A percentile compares a stretch with the other conserved stretches of the same genome.
Evolutionary conservation across 2,329 filamentous ascomycete species (phyloP).

Genomic region (Colletotrichum lindemuthianum): DNA sequence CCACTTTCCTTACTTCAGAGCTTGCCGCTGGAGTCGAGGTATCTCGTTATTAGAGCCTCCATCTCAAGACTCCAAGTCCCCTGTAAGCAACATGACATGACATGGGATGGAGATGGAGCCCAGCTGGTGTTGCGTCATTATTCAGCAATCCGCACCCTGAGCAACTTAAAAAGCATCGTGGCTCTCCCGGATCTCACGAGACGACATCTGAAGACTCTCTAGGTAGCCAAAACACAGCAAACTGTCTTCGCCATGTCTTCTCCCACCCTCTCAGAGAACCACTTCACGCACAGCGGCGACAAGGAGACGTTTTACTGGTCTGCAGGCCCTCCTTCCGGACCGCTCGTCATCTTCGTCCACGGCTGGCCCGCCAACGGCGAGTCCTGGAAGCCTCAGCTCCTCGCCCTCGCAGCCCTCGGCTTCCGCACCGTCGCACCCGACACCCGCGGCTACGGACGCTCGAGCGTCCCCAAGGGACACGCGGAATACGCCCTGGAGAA

Average conservation of each 20-base stretch:
- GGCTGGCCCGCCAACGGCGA: constrained; percentile 49
- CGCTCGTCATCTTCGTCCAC: constrained; percentile 47
- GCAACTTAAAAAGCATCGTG: no score
- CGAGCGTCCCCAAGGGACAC: constrained; percentile 43
- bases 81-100: no score
- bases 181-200: no score
- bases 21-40: no score
- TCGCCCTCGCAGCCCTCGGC: constrained; percentile 42
- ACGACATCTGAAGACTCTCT: no score
- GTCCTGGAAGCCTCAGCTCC: constrained; percentile 45
- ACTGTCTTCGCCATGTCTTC: background rate
- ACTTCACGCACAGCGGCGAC: constrained; percentile 37
- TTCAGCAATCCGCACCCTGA: no score
- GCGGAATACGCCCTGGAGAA: constrained; percentile 44
- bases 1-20: no score
- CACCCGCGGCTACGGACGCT: constrained; percentile 50
- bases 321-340: constrained; percentile 41
- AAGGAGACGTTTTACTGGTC: constrained; percentile 45
- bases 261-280: constrained; percentile 8
- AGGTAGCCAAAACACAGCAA: no score
- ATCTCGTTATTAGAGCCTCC: no score
- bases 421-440: constrained; percentile 47
- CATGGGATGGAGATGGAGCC: no score
- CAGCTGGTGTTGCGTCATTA: no score
- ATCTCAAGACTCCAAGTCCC: no score